Evolutionary conservation across 1,284 basidiomycete species (phyloP).

Genomic region (Stereum hirsutum): DNA sequence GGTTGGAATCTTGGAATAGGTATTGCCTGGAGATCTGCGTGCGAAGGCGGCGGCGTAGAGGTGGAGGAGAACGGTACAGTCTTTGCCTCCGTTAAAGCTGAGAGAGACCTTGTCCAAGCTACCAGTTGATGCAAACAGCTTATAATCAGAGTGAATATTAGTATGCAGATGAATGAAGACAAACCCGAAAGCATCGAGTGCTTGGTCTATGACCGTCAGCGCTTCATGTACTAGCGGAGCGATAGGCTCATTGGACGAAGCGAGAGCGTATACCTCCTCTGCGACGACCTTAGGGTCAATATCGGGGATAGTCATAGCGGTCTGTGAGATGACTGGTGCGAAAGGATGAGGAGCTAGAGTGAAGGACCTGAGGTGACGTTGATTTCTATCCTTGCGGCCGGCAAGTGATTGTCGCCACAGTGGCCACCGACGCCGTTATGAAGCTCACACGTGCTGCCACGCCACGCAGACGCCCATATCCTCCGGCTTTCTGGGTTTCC

Average conservation of each 20-base stretch:
- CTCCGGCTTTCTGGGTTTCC: too few relatives aligned
- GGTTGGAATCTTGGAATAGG: slow-evolving; percentile 52
- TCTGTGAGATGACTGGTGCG: neutral
- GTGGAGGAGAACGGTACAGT: slow-evolving; percentile 93
- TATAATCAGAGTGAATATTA: neutral
- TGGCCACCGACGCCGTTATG: too few relatives aligned
- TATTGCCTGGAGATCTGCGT: slow-evolving; percentile 24
- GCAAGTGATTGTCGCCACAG: too few relatives aligned
- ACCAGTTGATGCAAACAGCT: neutral
- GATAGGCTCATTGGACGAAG: slow-evolving; percentile 42
- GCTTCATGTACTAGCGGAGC: slow-evolving; percentile 65
- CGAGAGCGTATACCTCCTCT: slow-evolving; percentile 49
- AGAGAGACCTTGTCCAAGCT: slow-evolving; percentile 64
- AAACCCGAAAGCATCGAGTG: slow-evolving; percentile 73
- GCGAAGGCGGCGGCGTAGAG: slow-evolving; percentile 73
- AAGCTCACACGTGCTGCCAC: too few relatives aligned
- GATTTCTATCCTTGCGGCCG: too few relatives aligned
- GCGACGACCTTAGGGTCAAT: slow-evolving; percentile 41
- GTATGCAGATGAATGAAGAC: neutral
- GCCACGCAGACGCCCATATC: too few relatives aligned
- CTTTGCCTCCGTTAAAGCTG: slow-evolving; percentile 98
- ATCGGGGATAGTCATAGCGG: slow-evolving; percentile 5
- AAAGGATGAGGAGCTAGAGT: too few relatives aligned
- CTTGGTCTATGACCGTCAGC: slow-evolving; percentile 67
- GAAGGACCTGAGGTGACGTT: too few relatives aligned